Percentiles rank a stretch among this genome's conserved stretches.
Conservation (phyloP, 169 alveolate species). For the Cyclospora cayetanensis region DNA sequence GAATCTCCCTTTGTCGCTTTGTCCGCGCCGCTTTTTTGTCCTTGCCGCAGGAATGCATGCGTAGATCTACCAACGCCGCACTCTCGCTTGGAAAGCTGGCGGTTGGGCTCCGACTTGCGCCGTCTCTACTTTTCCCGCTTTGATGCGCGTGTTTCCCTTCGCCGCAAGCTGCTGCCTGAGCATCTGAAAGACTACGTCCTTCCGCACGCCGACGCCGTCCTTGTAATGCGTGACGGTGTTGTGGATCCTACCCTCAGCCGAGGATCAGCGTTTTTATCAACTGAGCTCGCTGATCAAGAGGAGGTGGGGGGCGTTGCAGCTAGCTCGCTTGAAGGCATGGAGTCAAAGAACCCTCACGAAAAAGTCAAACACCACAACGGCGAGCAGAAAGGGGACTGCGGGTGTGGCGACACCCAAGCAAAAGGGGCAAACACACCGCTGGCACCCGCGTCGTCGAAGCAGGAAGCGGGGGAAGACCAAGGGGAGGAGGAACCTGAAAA, state of each 20-base stretch:
- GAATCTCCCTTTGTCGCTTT: no score
- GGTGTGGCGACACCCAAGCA: neutral
- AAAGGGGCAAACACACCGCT: neutral
- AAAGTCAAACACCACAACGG: no score
- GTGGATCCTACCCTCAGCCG: conserved; percentile 46
- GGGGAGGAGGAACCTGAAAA: conserved; percentile 21
- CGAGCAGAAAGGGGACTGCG: neutral
- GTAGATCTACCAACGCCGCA: conserved; percentile 45
- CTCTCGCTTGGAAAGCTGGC: conserved; percentile 19
- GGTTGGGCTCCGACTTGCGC: no score
- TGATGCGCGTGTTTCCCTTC: neutral
- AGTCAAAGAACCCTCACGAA: neutral
- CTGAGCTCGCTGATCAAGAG: conserved; percentile 20
- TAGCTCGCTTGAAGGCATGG: conserved; percentile 2
- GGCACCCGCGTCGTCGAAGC: neutral
- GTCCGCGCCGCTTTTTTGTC: no score
- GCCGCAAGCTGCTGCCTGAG: neutral
- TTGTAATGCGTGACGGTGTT: conserved; percentile 69
- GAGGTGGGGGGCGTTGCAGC: conserved; percentile 53
- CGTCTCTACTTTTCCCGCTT: neutral
- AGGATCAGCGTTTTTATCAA: neutral
- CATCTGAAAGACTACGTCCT: conserved; percentile 46
- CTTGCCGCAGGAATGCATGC: no score
- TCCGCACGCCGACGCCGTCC: conserved; percentile 23
- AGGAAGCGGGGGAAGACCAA: conserved; percentile 61